Percentiles rank a stretch among this genome's conserved stretches.
Conservation (phyloP, 495 filamentous ascomycete genomes). For the Aspergillus leporis region DNA sequence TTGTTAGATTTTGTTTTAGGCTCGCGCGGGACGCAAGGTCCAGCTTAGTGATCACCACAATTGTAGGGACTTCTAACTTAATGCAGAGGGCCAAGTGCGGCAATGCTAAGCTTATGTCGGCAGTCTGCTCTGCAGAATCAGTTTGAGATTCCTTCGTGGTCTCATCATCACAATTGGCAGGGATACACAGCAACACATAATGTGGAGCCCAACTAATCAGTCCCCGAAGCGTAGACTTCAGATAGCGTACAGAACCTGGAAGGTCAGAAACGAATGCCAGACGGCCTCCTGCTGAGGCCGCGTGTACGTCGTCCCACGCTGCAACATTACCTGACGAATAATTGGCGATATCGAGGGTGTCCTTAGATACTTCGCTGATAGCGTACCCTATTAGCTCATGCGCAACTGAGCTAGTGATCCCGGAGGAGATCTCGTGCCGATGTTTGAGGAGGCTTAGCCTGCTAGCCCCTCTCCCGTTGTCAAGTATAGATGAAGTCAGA, state of each 20-base stretch:
- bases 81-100: constrained; percentile 87
- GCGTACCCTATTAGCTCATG: constrained; percentile 89
- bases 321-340: constrained; percentile 84
- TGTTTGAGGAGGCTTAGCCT: constrained; percentile 86
- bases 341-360: constrained; percentile 67
- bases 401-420: constrained; percentile 88
- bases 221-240: constrained; percentile 82
- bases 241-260: constrained; percentile 83
- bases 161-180: constrained; percentile 70
- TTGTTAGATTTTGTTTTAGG: constrained; percentile 66
- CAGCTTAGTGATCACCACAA: constrained; percentile 85
- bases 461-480: constrained; percentile 90
- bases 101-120: constrained; percentile 67
- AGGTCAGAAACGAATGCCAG: constrained; percentile 88
- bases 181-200: constrained; percentile 85
- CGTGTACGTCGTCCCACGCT: constrained; percentile 92
- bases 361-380: constrained; percentile 25
- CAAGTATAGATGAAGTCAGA: constrained; percentile 79
- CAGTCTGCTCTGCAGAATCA: constrained; percentile 48
- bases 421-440: constrained; percentile 88
- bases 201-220: constrained; percentile 96
- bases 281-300: constrained; percentile 67
- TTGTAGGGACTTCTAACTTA: constrained; percentile 69
- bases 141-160: constrained; percentile 44
- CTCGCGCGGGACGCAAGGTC: constrained; percentile 76